A percentile compares a stretch with the other conserved stretches of the same genome.
Conservation (phyloP, 805 yeast genomes). For the Kazachstania psychrophila region DNA sequence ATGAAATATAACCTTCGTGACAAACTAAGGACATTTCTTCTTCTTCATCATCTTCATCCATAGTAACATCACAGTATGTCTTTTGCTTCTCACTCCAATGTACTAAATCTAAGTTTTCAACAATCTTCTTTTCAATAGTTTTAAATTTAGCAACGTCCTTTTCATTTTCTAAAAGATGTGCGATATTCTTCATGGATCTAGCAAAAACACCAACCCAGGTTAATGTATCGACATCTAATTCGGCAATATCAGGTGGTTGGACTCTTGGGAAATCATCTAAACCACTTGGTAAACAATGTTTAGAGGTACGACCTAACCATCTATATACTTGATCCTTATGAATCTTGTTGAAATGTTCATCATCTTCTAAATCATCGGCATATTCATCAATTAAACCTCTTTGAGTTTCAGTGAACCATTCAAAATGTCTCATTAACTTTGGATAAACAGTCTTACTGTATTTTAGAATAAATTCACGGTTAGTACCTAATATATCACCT, state of each 20-base stretch:
- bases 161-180: slow-evolving; percentile 46
- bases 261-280: slow-evolving; percentile 93
- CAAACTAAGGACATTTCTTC: slow-evolving; percentile 51
- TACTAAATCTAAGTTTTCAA: slow-evolving; percentile 54
- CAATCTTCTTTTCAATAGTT: slow-evolving; percentile 45
- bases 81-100: slow-evolving; percentile 70
- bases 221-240: slow-evolving; percentile 78
- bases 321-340: slow-evolving; percentile 61
- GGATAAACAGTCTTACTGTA: slow-evolving; percentile 68
- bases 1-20: slow-evolving; percentile 77
- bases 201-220: slow-evolving; percentile 95
- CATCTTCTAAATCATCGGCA: slow-evolving; percentile 32
- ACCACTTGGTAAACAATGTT: slow-evolving; percentile 87
- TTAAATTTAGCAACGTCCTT: slow-evolving; percentile 52
- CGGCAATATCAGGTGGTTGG: slow-evolving; percentile 71
- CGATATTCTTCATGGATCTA: slow-evolving; percentile 65
- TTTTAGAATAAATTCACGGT: slow-evolving; percentile 49
- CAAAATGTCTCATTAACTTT: slow-evolving; percentile 61
- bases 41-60: slow-evolving; percentile 58
- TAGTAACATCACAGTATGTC: slow-evolving; percentile 75
- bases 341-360: slow-evolving; percentile 29
- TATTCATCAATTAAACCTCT: slow-evolving; percentile 64
- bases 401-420: slow-evolving; percentile 80
- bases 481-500: slow-evolving; percentile 36
- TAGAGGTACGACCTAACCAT: slow-evolving; percentile 86